Base-by-base conservation (phyloP, 805 yeast genomes). In the Lachancea nothofagi region DNA sequence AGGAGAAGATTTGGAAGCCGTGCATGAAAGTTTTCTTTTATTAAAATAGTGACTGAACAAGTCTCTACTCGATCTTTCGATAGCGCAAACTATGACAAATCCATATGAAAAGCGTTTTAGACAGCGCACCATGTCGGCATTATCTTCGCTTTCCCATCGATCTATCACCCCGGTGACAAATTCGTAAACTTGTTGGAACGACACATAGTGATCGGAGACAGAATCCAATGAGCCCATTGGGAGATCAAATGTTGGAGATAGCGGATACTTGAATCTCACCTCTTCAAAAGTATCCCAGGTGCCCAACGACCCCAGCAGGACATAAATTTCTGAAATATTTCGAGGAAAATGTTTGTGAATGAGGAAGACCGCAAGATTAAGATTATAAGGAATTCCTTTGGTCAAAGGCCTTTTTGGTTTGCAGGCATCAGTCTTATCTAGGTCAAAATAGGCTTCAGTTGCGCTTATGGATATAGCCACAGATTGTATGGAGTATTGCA, bases 131-230 rank as follows among this genome's bases (percentile, higher is more conserved):
- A 33, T 18, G 3, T 40, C 43, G n/a, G 17, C 13, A n/a, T 40
- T 40, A n/a, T 33, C 30, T 13, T 27, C 20, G 3, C 7, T 7
- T 21, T 33, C 42, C 33, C 35, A 34, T 8, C 30, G 25, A 7
- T 29, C 20, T n/a, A 40, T 23, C 13, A 33, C 5, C 5, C 28
- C 10, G 3, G 7, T 7, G 6, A 34, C 4, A 9, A 7, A 21
- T 9, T 34, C 35, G 23, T 25, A n/a, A 20, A 30, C 21, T 8
- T 5, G 9, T 15, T n/a, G 6, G 3, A 28, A 23, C 8, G 27
- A 8, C 8, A 40, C 35, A 27, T 29, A 40, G 18, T 34, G 43
- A 29, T 40, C 43, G 8, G 30, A 31, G 10, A 29, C 38, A 8
- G 25, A 8, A 5, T 33, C 35, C 8, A 40, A 17, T 8, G 32